Evolutionary conservation across 768 basidiomycete genomes (phyloP), one percentile per base, ranked within the genome.

Genomic region (Mycena rebaudengoi): DNA sequence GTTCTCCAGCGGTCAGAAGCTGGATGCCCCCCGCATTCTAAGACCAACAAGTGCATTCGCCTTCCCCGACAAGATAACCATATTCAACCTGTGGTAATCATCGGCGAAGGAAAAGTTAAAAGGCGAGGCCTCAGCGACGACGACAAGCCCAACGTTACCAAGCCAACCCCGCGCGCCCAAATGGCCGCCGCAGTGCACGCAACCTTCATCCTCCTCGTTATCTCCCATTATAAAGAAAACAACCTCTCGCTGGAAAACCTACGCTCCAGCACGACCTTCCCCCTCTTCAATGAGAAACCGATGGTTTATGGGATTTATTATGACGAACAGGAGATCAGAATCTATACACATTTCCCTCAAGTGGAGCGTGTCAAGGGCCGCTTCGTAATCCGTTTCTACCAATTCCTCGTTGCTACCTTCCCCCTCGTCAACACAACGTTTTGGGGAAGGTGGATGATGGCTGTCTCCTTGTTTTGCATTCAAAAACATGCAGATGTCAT

Each of bases 131-230:
- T 41, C 37, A 16, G 28, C 5, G 23, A 40, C 28, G 26, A 41
- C 30, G 37, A 7, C 5, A 41, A 53, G 12, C 4, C 20, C 2
- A 37, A 53, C 4, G 26, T n/a, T 1, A 52, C 18, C 10, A 5
- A 25, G 33, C 28, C 57, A 11, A 53, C 7, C 14, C 29, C 60
- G 7, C 60, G 51, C 3, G 60, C 44, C n/a, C 51, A 61, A 30
- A 53, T 61, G 50, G 60, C 60, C 5, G 60, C 60, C 20, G 50
- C 51, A 10, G 50, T 61, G 3, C 60, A 61, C 16, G 37, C 50
- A 16, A 61, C 60, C 10, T 12, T 61, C 18, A 53, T 61, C 18
- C 57, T 59, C 18, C 60, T 61, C 20, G 60, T 53, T 20, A 25
- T 61, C 23, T n/a, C n/a, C n/a, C n/a, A 41, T 43, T 23, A 20